Conservation (phyloP, 495 filamentous ascomycete species). For the Cetradonia linearis region DNA sequence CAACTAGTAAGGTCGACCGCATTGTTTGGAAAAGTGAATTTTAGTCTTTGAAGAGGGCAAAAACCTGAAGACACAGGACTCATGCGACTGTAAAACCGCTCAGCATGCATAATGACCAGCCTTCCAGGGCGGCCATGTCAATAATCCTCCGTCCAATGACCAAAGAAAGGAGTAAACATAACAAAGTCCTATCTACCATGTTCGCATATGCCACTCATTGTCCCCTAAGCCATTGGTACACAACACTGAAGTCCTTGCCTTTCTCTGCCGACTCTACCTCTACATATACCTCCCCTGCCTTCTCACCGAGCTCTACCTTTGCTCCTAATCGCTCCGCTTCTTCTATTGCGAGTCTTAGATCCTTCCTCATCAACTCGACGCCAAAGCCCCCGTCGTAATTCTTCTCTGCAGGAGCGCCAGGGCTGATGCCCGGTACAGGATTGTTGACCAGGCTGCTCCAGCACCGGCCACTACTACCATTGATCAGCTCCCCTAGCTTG, state of each 20-base stretch:
- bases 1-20: not conserved
- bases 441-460: slow-evolving; percentile 81
- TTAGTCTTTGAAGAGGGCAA: not conserved
- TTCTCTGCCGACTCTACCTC: slow-evolving; percentile 50
- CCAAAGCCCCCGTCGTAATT: slow-evolving; percentile 69
- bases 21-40: not conserved
- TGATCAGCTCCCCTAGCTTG: slow-evolving; percentile 61
- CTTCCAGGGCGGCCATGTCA: not conserved
- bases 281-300: slow-evolving; percentile 59
- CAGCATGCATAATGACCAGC: not conserved
- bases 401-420: slow-evolving; percentile 50
- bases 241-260: slow-evolving; percentile 75
- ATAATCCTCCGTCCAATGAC: not conserved
- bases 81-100: not conserved
- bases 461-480: slow-evolving; percentile 64
- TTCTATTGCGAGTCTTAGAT: slow-evolving; percentile 55
- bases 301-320: slow-evolving; percentile 52
- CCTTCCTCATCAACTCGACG: slow-evolving; percentile 66
- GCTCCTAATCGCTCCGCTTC: slow-evolving; percentile 61
- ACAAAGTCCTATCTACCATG: not conserved
- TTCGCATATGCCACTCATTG: slow-evolving; percentile 3
- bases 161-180: not conserved
- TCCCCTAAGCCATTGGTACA: slow-evolving; percentile 63
- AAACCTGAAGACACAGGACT: not conserved
- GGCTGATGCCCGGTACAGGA: slow-evolving; percentile 62